phyloP scores from a whole-genome alignment of 2,329 filamentous ascomycete genomes.

The Fusarium subtropicale region DNA sequence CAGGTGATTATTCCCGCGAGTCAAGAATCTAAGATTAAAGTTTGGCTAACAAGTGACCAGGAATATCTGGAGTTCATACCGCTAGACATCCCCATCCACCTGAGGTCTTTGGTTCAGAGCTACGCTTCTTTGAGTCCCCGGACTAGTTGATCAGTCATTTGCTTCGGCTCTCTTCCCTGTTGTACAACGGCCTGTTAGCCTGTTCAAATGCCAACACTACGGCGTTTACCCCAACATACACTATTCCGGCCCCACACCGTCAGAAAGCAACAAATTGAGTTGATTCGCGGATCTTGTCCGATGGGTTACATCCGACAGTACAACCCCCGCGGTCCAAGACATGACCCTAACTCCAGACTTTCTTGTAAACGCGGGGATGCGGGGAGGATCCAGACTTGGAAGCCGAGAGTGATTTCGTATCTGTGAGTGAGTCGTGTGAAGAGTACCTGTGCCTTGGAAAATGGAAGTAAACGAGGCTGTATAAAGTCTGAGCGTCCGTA shows the following conservation, averaged over 20 bases:
- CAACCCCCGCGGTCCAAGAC: neutral
- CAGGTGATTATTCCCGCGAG: neutral
- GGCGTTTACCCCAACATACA: neutral
- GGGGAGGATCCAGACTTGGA: constrained; percentile 6
- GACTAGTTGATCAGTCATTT: neutral
- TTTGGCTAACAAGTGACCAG: neutral
- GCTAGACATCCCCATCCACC: constrained; percentile 8
- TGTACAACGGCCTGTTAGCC: neutral
- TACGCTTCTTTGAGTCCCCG: neutral
- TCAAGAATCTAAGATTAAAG: neutral
- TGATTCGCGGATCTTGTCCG: constrained; percentile 12
- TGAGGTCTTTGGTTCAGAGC: constrained; percentile 10
- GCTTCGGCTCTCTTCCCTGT: neutral
- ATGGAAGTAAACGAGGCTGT: neutral
- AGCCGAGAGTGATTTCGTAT: neutral
- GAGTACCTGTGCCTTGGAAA: neutral
- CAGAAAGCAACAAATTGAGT: rapidly evolving
- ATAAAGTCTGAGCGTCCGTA: neutral
- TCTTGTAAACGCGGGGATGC: constrained; percentile 25
- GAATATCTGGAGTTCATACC: constrained; percentile 6
- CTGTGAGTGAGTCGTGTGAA: neutral
- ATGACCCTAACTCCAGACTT: neutral
- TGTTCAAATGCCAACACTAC: neutral
- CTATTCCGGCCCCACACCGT: constrained; percentile 15
- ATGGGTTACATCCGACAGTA: constrained; percentile 6